Conservation (phyloP, 345 rosid species). For the Gossypium ekmanianum region DNA sequence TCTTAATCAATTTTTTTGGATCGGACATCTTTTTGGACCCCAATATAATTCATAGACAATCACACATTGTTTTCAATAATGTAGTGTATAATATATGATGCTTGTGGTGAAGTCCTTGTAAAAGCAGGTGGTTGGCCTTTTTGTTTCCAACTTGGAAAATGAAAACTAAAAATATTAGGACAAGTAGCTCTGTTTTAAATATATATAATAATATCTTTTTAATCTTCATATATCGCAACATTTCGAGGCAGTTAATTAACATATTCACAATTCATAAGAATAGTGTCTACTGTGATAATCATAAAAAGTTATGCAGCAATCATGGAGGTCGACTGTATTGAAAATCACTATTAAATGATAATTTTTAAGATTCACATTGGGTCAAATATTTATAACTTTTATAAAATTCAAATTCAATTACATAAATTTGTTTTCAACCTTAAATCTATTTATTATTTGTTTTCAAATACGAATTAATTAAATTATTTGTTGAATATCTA, state of each 20-base stretch:
- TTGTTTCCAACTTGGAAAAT: slow-evolving; percentile 3
- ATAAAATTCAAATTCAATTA: no score
- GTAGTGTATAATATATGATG: background rate
- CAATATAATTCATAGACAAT: slow-evolving; percentile 6
- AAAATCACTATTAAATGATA: no score
- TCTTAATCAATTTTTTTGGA: background rate
- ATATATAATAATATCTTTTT: background rate
- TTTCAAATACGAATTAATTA: no score
- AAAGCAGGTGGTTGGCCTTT: background rate
- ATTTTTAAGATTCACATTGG: no score
- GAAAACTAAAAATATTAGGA: background rate
- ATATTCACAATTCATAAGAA: background rate
- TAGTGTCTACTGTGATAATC: background rate
- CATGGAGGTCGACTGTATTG: background rate
- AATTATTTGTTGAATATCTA: no score
- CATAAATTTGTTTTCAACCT: no score
- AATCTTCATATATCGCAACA: background rate
- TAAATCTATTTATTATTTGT: no score
- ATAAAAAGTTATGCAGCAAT: background rate
- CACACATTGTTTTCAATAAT: slow-evolving; percentile 9
- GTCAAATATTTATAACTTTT: no score
- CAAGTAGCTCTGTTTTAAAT: background rate
- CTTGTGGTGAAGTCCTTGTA: slow-evolving; percentile 1
- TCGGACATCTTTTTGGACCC: slow-evolving; percentile 21
- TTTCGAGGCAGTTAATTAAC: background rate